phyloP scores from a whole-genome alignment of 2,329 filamentous ascomycete genomes.

The Penicillium sp. region DNA sequence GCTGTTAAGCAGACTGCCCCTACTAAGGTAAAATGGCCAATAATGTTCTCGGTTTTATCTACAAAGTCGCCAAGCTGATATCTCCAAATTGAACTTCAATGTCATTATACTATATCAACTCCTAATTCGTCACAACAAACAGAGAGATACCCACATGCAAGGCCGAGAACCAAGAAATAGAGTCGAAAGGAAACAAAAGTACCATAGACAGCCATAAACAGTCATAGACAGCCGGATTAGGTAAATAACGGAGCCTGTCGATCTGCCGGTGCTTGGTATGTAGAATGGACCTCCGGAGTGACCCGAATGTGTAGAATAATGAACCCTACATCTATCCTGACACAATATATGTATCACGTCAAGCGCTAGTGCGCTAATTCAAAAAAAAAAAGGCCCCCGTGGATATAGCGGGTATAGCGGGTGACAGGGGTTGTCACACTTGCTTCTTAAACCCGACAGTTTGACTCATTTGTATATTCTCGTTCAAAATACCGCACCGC shows the following conservation, averaged over 20 bases:
- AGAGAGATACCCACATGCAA: not conserved
- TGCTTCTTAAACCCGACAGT: not conserved
- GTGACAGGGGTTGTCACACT: not conserved
- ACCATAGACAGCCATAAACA: not conserved
- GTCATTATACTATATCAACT: not conserved
- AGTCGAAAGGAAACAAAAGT: not conserved
- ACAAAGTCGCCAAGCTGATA: not conserved
- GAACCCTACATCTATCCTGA: no score
- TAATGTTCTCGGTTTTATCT: not conserved
- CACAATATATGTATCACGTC: not conserved
- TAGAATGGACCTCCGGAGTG: not conserved
- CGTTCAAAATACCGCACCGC: not conserved
- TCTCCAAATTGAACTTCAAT: not conserved
- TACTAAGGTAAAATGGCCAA: not conserved
- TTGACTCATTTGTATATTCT: not conserved
- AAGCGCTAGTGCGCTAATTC: not conserved
- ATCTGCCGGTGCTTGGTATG: not conserved
- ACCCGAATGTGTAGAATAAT: not conserved
- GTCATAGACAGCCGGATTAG: not conserved
- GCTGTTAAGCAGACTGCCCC: no score
- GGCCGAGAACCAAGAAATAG: not conserved
- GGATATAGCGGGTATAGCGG: not conserved
- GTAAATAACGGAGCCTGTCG: not conserved
- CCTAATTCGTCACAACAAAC: not conserved
- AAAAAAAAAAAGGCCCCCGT: not conserved